Base-by-base conservation (phyloP, 768 basidiomycete species). In the Tylopilus sp. region DNA sequence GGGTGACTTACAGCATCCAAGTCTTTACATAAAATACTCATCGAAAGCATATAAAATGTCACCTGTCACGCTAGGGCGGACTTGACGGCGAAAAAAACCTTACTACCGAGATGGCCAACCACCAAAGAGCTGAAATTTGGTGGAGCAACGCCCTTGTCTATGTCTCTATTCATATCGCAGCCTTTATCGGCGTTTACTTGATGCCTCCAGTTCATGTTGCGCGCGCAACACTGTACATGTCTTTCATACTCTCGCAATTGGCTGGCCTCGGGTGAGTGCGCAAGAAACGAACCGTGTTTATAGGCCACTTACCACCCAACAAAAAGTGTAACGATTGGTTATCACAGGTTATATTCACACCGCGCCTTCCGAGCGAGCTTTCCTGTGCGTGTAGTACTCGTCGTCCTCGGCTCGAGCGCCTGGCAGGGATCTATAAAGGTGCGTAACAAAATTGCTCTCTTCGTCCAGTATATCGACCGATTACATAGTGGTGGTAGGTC, bases 361-460 rank as follows among this genome's bases (percentile, higher is more conserved):
- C 53, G 55, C 5, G 16, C 53, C 11, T 56, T 56, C 25, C 33
- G 25, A 26, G 53, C 55, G 9, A 48, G 22, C 34, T 10, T 48
- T 37, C 21, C 24, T 16, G 53, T 56, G 24, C 45, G 55, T 7
- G 19, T 55, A 17, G 25, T 43, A 7, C 33, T 55, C 22, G 31
- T 55, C 22, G 52, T 31, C 3, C 52, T 55, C 16, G 54, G 52
- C 21, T 54, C 54, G 22, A 55, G 54, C 22, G 55, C 45, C 22
- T 43, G 19, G 37, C 55, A 56, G 33, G 55, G 55, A 31, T 56
- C 55, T 5, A 31, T 55, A 40, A 55, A 55, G 52, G 55, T 55
- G 13, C 2, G 40, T 16, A 25, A n/a, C 8, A 6, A 31, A 14
- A 33, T 14, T 14, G 14, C n/a, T n/a, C 42, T 26, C 12, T 13